phyloP scores from a whole-genome alignment of 73 alveolate species.

The Paramecium primaurelia region DNA sequence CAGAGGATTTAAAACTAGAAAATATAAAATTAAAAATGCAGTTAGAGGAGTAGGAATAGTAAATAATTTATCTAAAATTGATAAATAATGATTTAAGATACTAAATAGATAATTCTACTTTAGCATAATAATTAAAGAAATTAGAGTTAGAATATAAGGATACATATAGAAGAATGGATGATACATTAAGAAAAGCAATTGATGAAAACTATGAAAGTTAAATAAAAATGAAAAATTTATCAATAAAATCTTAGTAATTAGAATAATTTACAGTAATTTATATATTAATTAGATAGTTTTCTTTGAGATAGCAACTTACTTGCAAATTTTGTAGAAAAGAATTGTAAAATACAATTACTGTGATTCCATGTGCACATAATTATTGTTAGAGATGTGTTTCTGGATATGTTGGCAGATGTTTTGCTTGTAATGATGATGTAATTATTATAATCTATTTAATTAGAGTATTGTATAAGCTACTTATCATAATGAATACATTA shows the following conservation, averaged over 20 bases:
- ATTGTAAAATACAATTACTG: neutral
- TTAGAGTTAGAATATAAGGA: neutral
- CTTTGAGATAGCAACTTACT: neutral
- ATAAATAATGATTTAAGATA: neutral
- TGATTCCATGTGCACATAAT: conserved; percentile 4
- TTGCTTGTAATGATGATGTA: neutral
- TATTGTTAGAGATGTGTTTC: neutral
- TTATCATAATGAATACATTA: neutral
- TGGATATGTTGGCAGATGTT: neutral
- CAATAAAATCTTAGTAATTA: neutral
- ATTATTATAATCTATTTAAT: neutral
- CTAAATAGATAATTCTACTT: neutral
- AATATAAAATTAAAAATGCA: neutral
- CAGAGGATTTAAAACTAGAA: neutral
- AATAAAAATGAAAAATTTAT: neutral
- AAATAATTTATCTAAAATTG: neutral
- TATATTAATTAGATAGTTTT: neutral
- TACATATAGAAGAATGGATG: conserved; percentile 21
- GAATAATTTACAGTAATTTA: neutral
- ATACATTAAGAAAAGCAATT: neutral
- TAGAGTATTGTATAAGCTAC: neutral
- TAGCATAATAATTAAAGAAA: neutral
- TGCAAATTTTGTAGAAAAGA: neutral
- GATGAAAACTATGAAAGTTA: neutral
- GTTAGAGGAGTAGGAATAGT: neutral